Conservation (phyloP, 805 yeast genomes). For the Metschnikowia continentalis region DNA sequence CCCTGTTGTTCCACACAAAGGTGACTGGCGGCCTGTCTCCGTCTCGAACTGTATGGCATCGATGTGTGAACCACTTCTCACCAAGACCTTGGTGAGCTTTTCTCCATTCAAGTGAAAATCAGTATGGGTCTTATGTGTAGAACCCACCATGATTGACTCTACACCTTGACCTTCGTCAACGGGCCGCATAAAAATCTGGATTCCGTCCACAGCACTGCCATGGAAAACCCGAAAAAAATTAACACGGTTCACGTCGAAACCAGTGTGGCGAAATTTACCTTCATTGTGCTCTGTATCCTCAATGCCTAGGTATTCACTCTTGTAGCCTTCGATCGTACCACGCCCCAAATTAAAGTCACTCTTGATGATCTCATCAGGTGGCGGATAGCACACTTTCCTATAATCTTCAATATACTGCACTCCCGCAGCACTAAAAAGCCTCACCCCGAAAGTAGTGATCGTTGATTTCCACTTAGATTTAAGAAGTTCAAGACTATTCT, state of each 20-base stretch:
- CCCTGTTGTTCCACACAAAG: constrained; percentile 64
- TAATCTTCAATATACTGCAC: constrained; percentile 56
- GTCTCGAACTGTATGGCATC: constrained; percentile 81
- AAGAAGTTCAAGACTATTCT: constrained; percentile 30
- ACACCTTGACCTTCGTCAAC: background rate
- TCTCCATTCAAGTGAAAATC: constrained; percentile 65
- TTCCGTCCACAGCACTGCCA: constrained; percentile 81
- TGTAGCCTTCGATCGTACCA: constrained; percentile 37
- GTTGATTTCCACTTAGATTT: constrained; percentile 25
- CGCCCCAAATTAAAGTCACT: constrained; percentile 41
- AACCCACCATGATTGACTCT: constrained; percentile 42
- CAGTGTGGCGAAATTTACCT: constrained; percentile 16
- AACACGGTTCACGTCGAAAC: constrained; percentile 37
- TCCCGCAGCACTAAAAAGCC: constrained; percentile 57
- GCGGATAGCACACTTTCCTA: constrained; percentile 19
- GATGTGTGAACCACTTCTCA: constrained; percentile 83
- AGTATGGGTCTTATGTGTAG: constrained; percentile 45
- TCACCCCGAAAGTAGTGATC: constrained; percentile 41
- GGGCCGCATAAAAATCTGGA: constrained; percentile 44
- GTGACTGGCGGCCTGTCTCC: constrained; percentile 47
- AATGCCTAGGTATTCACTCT: constrained; percentile 33
- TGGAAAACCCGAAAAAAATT: constrained; percentile 60
- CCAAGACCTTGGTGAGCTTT: constrained; percentile 50
- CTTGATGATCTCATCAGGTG: constrained; percentile 19
- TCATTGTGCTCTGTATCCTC: background rate